Base-by-base conservation (phyloP, 1,284 basidiomycete genomes). In the Chalciporus piperatoides region DNA sequence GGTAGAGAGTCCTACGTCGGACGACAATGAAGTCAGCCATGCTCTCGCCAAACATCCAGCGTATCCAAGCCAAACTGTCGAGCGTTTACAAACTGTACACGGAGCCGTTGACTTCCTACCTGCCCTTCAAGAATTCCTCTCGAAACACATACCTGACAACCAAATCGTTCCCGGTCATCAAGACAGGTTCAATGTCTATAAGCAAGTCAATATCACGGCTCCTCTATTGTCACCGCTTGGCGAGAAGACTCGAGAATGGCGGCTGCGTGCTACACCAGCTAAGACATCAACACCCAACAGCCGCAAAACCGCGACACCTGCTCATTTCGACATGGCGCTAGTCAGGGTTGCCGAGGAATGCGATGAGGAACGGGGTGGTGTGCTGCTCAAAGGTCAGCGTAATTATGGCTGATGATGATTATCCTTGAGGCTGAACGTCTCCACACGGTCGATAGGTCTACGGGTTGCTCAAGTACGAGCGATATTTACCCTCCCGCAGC, bases 401-500 rank as follows among this genome's bases (percentile, higher is more conserved):
- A 5, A 25, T 25, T 25, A 25, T 25, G 3, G 3, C 24, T 25
- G 24, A 25, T 25, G 24, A 5, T 25, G 24, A 25, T 25, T 5
- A 25, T 25, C 24, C 24, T 25, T 25, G 24, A 25, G 24, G 24
- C 24, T 25, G 24, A 25, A 25, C 24, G 6, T 25, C 24, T 25
- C 3, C 24, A 25, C 24, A 25, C 24, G 24, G 24, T 25, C 24
- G 6, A 25, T 25, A 58, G 63, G 60, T 36, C 53, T 63, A 8
- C 46, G 55, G 32, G 50, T 57, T n/a, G 60, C 53, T 9, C 56
- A 62, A 52, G 51, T 64, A 12, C 53, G 44, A 1, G 44, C 51
- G 9, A 58, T 64, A 9, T 64, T 64, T 44, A 38, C 47, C 2
- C 44, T 64, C 3, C 57, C 57, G 10, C 27, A 9, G 14, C 55